A percentile compares a stretch with the other conserved stretches of the same genome.
These are phyloP conservation scores for Parmelia sp. DNA, from an alignment of 495 filamentous ascomycete species.

Conservation along the genomic window DNA sequence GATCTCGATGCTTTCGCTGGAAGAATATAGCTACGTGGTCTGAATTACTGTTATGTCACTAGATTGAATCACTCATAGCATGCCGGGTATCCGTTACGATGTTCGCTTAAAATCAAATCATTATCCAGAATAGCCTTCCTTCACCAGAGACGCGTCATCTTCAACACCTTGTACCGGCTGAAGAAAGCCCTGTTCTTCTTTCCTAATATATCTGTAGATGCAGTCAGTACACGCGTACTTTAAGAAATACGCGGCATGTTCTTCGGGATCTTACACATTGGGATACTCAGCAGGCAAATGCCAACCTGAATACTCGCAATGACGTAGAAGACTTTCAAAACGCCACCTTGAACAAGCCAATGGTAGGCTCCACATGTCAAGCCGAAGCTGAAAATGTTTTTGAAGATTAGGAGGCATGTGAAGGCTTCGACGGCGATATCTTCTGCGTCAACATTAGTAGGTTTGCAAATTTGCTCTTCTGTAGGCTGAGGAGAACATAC, in stretches of 20 bases:
- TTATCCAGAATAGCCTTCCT: background rate
- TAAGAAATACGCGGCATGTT: background rate
- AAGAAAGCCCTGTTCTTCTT: conserved; percentile 71
- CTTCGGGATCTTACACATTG: conserved; percentile 59
- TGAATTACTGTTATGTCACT: background rate
- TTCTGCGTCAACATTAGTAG: conserved; percentile 37
- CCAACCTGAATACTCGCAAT: conserved; percentile 70
- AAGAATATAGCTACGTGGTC: background rate
- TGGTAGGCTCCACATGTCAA: conserved; percentile 76
- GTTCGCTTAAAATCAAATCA: background rate
- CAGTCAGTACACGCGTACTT: conserved; percentile 10
- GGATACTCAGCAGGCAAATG: conserved; percentile 64
- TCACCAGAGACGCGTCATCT: conserved; percentile 43
- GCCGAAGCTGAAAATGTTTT: conserved; percentile 84
- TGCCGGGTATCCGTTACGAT: conserved; percentile 4
- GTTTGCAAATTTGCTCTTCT: background rate
- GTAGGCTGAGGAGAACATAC: conserved; percentile 40
- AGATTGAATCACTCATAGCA: background rate
- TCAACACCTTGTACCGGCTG: conserved; percentile 63
- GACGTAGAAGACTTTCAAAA: conserved; percentile 59
- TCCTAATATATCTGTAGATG: conserved; percentile 64
- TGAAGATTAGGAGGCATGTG: conserved; percentile 86
- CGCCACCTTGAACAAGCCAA: conserved; percentile 60
- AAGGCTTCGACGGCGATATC: conserved; percentile 86
- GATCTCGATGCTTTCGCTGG: background rate